phyloP scores from a whole-genome alignment of 805 yeast species.

The Ogataea paraovalis region DNA sequence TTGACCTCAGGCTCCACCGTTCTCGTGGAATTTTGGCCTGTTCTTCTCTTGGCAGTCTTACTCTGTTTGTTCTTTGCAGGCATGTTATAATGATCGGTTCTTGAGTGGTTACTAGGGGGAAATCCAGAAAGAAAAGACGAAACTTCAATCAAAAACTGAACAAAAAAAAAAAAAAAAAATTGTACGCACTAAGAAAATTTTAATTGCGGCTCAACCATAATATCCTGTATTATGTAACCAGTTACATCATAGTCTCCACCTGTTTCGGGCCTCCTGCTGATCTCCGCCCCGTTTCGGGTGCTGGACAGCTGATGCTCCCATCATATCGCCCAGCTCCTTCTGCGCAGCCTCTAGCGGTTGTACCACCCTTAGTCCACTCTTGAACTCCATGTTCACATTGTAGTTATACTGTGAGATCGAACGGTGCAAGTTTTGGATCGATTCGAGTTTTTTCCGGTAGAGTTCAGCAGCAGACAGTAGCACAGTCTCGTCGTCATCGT shows the following conservation, averaged over 20 bases:
- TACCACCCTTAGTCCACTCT: slow-evolving; percentile 4
- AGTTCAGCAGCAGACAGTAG: slow-evolving; percentile 3
- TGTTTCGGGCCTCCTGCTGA: not conserved
- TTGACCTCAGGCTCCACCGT: slow-evolving; percentile 62
- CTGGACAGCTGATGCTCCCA: not conserved
- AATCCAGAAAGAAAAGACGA: not conserved
- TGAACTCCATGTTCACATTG: slow-evolving; percentile 7
- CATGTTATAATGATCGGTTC: slow-evolving; percentile 11
- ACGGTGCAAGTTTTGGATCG: slow-evolving; percentile 3
- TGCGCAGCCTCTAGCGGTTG: not conserved
- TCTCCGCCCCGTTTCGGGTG: not conserved
- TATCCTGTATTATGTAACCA: not conserved
- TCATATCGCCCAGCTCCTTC: not conserved
- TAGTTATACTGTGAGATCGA: slow-evolving; percentile 8
- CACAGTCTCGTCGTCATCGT: slow-evolving; percentile 12
- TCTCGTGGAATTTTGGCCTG: slow-evolving; percentile 49
- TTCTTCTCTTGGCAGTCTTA: slow-evolving; percentile 53
- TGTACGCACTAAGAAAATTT: no score
- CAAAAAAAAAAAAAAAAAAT: not conserved
- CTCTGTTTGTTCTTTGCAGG: slow-evolving; percentile 41
- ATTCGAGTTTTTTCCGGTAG: slow-evolving; percentile 4
- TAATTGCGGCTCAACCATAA: no score
- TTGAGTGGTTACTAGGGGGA: not conserved
- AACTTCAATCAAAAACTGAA: not conserved
- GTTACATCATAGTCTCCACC: not conserved